Base-by-base conservation (phyloP, 768 basidiomycete genomes). In the Termitomyces sp. region DNA sequence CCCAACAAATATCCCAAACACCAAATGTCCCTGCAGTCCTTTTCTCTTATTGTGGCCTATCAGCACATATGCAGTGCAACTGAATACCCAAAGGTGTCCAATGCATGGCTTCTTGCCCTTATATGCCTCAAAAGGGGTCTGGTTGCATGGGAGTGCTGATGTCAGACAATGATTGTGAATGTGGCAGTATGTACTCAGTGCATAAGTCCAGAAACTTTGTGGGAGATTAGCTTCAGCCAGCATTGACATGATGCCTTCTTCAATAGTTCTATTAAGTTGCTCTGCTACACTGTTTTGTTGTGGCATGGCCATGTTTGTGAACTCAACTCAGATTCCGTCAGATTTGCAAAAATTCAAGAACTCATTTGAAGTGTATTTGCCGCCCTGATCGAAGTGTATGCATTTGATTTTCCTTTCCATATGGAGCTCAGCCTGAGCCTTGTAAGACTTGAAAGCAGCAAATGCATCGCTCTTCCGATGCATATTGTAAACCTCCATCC, bases 201-300 rank as follows among this genome's bases (percentile, higher is more conserved):
- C 31, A 6, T 61, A 38, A 8, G 12, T 34, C 60, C 53, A 64
- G 48, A 64, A 61, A 15, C 57, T 53, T 3, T 34, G 34, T 17
- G 60, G 59, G 0, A 59, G 42, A 8, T 51, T 50, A 8, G 58
- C 60, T 47, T 65, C 43, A 0, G 40, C 8, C 2, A 65, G 47
- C 64, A 65, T 65, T 0, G 54, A 38, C 0, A 34, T 62, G 5
- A 73, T 67, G 15, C 62, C 66, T 25, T 79, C 73, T 0, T 67
- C 61, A 34, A 83, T 65, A 0, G 73, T 75, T 2, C 72, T 62
- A 45, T 82, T 81, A 2, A 65, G 62, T 1, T 73, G 62, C 62
- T 83, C 77, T 2, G 78, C 77, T 4, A 79, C 70, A 12, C 79
- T 74, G 61, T 83, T 83, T 54, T 81, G 76, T 66, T 79, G 29